phyloP scores from a whole-genome alignment of 139 green algal genomes.

The Medakamo hakoo region DNA sequence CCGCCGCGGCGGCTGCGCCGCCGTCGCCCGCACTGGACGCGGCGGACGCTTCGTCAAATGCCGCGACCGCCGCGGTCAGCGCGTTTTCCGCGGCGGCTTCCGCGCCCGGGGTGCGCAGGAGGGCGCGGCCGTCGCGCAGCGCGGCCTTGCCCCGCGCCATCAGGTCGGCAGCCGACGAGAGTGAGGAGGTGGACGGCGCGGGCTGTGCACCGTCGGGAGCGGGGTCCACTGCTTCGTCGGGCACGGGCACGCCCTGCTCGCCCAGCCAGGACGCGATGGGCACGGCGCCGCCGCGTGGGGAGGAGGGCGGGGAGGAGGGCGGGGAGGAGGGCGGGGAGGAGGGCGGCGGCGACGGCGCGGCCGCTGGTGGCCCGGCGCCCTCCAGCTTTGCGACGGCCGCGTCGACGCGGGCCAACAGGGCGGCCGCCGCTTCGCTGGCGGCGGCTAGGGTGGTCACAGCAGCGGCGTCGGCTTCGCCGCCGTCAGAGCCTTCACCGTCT shows the following conservation, averaged over 20 bases:
- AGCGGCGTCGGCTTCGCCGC: neutral
- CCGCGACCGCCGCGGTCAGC: neutral
- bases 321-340: neutral
- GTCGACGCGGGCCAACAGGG: neutral
- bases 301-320: neutral
- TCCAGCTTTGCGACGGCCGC: neutral
- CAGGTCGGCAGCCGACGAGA: neutral
- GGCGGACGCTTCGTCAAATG: conserved; percentile 9
- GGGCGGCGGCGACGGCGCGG: neutral
- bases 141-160: conserved; percentile 3
- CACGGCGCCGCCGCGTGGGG: neutral
- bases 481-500: neutral
- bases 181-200: neutral
- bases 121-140: conserved; percentile 5
- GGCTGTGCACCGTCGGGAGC: neutral
- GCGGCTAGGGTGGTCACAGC: neutral
- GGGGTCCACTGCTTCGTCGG: neutral
- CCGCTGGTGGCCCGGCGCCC: neutral
- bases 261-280: neutral
- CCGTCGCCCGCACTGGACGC: neutral
- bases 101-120: neutral
- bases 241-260: neutral
- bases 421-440: no score
- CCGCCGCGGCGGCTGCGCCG: neutral
- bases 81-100: neutral